A percentile compares a stretch with the other conserved stretches of the same genome.
Evolutionary conservation across 345 rosid genomes (phyloP).

Genomic region (Schrenkiella parvula): DNA sequence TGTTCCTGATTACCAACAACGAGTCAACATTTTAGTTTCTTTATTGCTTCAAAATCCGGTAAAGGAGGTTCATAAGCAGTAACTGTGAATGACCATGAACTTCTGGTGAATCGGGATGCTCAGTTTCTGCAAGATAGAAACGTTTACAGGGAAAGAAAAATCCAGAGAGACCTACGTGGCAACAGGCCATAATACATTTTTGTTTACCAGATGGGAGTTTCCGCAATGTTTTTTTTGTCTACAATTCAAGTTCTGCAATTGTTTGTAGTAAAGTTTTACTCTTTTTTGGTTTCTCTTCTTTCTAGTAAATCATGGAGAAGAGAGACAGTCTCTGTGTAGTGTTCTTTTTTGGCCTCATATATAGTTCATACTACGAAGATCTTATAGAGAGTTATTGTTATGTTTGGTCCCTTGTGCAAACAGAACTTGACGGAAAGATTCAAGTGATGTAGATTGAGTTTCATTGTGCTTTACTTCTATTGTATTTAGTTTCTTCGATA

Average conservation of each 20-base stretch:
- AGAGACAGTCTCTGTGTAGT: constrained; percentile 3
- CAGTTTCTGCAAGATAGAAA: constrained; percentile 9
- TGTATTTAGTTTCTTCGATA: not conserved
- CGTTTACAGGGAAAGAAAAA: not conserved
- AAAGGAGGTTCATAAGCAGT: constrained; percentile 18
- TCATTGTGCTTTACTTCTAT: not conserved
- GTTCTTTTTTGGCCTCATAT: constrained; percentile 11
- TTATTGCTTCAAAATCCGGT: constrained; percentile 3
- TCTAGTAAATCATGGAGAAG: constrained; percentile 3
- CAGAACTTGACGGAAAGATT: not conserved
- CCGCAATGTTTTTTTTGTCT: not conserved
- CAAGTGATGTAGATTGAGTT: constrained; percentile 4
- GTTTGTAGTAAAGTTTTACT: constrained; percentile 15
- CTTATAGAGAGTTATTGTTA: not conserved
- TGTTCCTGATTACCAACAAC: not conserved
- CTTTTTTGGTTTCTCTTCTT: not conserved
- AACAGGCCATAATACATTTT: not conserved
- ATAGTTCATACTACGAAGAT: constrained; percentile 7
- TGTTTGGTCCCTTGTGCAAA: not conserved
- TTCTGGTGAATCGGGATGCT: not conserved
- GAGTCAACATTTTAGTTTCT: constrained; percentile 1
- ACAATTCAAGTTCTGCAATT: constrained; percentile 11
- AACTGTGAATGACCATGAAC: constrained; percentile 5
- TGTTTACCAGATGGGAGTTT: constrained; percentile 11
- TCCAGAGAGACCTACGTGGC: not conserved